Evolutionary conservation across 352 stramenopile species (phyloP).

Genomic region (Elongisporangium senticosum): DNA sequence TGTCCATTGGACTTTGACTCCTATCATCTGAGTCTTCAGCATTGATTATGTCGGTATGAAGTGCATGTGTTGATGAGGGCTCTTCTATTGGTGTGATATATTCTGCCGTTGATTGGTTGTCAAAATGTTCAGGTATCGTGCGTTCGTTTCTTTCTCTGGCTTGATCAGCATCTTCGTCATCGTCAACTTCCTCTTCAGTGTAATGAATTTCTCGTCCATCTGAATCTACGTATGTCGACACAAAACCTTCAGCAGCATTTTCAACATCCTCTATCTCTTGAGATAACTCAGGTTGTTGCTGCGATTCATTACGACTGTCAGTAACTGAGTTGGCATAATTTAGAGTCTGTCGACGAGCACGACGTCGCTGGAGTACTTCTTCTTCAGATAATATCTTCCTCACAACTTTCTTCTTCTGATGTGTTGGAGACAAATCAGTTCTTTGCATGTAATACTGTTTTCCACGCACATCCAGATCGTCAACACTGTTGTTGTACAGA

Average conservation of each 20-base stretch:
- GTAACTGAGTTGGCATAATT: not conserved
- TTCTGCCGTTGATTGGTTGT: not conserved
- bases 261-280: not conserved
- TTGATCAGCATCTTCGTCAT: conserved; percentile 6
- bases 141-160: not conserved
- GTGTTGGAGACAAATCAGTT: not conserved
- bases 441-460: not conserved
- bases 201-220: conserved; percentile 20
- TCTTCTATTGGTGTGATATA: not conserved
- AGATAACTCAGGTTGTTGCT: not conserved
- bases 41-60: not conserved
- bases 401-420: conserved; percentile 26
- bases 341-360: not conserved
- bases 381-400: conserved; percentile 31
- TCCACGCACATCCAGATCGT: not conserved
- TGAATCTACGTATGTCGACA: conserved; percentile 14
- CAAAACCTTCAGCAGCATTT: not conserved
- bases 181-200: conserved; percentile 17
- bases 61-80: not conserved
- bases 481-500: not conserved
- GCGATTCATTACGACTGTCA: not conserved
- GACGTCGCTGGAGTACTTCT: conserved; percentile 14
- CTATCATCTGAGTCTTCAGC: conserved; percentile 5
- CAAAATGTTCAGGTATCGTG: not conserved
- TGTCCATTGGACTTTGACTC: not conserved